Conservation (phyloP, 768 basidiomycete genomes). For the Russula abietina region DNA sequence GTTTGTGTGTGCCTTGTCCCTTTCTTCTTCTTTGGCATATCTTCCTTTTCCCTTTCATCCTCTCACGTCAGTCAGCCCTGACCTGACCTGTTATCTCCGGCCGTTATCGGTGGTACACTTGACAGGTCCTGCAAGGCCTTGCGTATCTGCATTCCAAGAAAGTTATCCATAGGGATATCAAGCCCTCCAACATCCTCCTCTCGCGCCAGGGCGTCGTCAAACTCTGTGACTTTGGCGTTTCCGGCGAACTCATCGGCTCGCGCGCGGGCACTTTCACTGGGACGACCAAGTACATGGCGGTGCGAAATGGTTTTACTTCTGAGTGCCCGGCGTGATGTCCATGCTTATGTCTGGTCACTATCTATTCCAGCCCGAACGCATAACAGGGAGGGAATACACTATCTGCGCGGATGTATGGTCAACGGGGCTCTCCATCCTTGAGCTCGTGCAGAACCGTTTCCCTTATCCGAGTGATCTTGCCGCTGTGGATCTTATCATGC, state of each 20-base stretch:
- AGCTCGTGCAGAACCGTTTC: slow-evolving; percentile 83
- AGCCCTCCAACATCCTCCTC: slow-evolving; percentile 81
- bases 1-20: slow-evolving; percentile 27
- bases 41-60: neutral
- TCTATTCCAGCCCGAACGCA: slow-evolving; percentile 69
- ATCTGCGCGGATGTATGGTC: slow-evolving; percentile 96
- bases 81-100: neutral
- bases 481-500: slow-evolving; percentile 79
- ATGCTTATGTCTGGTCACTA: neutral
- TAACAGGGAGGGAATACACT: slow-evolving; percentile 80
- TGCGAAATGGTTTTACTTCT: slow-evolving; percentile 31
- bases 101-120: neutral
- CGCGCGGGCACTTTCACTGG: slow-evolving; percentile 89
- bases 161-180: slow-evolving; percentile 90
- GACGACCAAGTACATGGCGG: slow-evolving; percentile 93
- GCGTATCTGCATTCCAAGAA: slow-evolving; percentile 79
- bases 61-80: neutral
- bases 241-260: slow-evolving; percentile 82
- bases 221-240: slow-evolving; percentile 89
- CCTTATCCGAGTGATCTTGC: slow-evolving; percentile 83
- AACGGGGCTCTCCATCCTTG: slow-evolving; percentile 82
- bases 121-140: slow-evolving; percentile 72
- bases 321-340: neutral
- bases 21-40: neutral
- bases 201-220: slow-evolving; percentile 83